Base-by-base conservation (phyloP, 2,329 filamentous ascomycete genomes). In the Clarireedia hainanense region DNA sequence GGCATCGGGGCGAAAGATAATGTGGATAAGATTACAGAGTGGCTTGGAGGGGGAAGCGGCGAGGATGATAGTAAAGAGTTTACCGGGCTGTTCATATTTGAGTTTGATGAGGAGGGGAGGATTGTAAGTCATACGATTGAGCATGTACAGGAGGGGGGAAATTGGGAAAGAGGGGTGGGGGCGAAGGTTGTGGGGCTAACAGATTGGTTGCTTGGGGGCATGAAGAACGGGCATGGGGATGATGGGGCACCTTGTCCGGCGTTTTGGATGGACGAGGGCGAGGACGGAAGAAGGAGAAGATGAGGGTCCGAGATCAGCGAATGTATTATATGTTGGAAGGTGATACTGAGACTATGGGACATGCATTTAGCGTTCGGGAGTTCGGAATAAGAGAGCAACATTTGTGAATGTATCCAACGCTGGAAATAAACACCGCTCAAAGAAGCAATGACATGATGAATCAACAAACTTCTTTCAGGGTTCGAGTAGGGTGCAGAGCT, bases 111-210 rank as follows among this genome's bases (percentile, higher is more conserved):
- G 47, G 81, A 95, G 65, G 94, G 94, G 1, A 80, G 90, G 60
- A 83, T 99, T 37, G 73, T 88, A 48, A 90, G 83, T 63, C 94
- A 97, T 71, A 95, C 89, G 0, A 97, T 99, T 66, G 94, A 99
- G 73, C 89, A 95, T 72, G 88, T 89, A 1, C 88, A 96, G 65
- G 86, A 94, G 65, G 85, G 86, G 15, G 83, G 86, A 40, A 83
- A 89, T 58, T 95, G 87, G 83, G 91, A 96, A 65, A 83, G 82
- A 60, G 91, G 83, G 15, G 75, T 85, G n/a, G 83, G 88, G 26
- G 86, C 89, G 23, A 89, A 86, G 67, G 88, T 99, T 20, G 90
- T 97, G 15, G 91, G 88, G 14, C 75, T 97, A 62, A 96, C 94
- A 15, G 94, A 99, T 69, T 97, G 94, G 92, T 73, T 99, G 61